Evolutionary conservation across 2,329 filamentous ascomycete genomes (phyloP), one percentile per base, ranked within the genome.

Genomic region (Mollisia scopiformis): DNA sequence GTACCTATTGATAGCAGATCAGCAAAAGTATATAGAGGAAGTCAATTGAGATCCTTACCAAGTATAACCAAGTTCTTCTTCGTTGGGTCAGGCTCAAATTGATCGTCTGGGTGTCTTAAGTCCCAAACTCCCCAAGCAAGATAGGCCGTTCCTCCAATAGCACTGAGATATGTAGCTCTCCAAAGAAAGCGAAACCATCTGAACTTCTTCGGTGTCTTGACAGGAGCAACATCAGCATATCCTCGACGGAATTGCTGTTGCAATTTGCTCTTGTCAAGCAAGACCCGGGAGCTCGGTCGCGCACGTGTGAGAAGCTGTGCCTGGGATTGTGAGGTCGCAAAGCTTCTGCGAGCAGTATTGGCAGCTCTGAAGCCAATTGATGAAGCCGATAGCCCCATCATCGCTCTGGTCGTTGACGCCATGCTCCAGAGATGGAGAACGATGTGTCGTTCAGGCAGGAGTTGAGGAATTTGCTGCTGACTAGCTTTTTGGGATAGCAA

Each of bases 1-100:
- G 93, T 96, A 74, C 94, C 94, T 97, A 69, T 41, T 52, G 27
- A 62, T 21, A 66, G 47, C 57, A 52, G 52, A 53, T 56, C 30
- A 50, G 50, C 25, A 28, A 3, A 33, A 27, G 31, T 25, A 47
- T 2, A 27, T 23, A 39, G 47, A 39, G 33, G 49, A 50, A 51
- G 8, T 25, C 59, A 59, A 65, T 62, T 61, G 55, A 21, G 27
- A 52, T 58, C 63, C 78, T 75, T 86, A 97, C 95, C 95, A 58
- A 99, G 85, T 68, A 99, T 88, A 50, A 99, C 95, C 59, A 99
- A 84, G 11, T 93, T 99, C 86, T 99, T 99, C 90, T 98, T 99
- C 71, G 75, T 83, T 58, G 93, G 91, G 77, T 97, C 92, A 19
- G 91, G 88, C 65, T 86, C 81, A 62, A 84, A 79, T 80, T 98